These are phyloP conservation scores for Athelia sp. DNA, from an alignment of 1,284 basidiomycete genomes.

Conservation along the genomic window DNA sequence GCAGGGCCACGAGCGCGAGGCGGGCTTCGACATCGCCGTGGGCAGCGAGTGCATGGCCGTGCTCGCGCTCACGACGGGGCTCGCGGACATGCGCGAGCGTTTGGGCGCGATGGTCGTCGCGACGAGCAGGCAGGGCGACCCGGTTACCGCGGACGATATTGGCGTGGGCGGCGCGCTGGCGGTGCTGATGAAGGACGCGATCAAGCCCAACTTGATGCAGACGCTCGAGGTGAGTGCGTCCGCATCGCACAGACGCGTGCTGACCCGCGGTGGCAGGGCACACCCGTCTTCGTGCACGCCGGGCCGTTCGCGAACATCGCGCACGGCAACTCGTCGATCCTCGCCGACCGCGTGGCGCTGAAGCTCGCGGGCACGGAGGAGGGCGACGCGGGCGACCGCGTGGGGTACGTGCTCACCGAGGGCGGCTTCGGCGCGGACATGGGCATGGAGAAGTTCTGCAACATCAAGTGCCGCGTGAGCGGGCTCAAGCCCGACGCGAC, in stretches of 20 bases:
- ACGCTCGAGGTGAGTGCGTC: conserved; percentile 68
- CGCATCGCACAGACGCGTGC: not conserved
- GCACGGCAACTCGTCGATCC: conserved; percentile 97
- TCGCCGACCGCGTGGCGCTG: conserved; percentile 93
- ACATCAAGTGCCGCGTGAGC: conserved; percentile 97
- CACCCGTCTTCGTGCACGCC: conserved; percentile 98
- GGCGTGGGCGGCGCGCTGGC: conserved; percentile 95
- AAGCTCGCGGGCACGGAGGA: conserved; percentile 97
- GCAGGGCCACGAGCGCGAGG: conserved; percentile 83
- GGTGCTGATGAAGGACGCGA: conserved; percentile 98
- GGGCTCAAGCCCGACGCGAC: conserved; percentile 92
- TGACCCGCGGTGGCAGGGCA: conserved; percentile 53
- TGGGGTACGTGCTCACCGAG: conserved; percentile 96
- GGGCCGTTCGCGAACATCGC: conserved; percentile 99
- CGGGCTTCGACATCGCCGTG: conserved; percentile 96
- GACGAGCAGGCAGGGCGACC: conserved; percentile 87
- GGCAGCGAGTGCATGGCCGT: conserved; percentile 99
- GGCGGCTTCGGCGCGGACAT: conserved; percentile 99
- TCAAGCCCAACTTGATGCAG: conserved; percentile 99
- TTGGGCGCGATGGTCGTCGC: conserved; percentile 97
- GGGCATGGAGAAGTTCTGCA: conserved; percentile 99
- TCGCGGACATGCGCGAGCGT: conserved; percentile 89
- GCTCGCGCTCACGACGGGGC: conserved; percentile 83
- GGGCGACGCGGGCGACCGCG: conserved; percentile 76
- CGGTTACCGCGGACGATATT: conserved; percentile 95